phyloP scores from a whole-genome alignment of 1,284 basidiomycete genomes.

The Coriolopsis trogii region DNA sequence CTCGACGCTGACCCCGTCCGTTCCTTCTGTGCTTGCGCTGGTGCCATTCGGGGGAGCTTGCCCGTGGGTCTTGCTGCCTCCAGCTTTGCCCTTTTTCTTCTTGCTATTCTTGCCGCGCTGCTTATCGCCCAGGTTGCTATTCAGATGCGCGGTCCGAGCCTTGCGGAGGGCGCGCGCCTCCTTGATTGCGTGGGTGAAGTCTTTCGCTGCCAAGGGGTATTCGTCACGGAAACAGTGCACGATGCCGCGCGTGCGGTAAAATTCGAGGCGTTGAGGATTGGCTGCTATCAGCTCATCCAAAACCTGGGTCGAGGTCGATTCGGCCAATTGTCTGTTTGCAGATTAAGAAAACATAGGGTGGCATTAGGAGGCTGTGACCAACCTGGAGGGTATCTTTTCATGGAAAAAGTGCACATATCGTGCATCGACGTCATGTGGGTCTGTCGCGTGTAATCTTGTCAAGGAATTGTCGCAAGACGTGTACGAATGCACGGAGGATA shows the following conservation, averaged over 20 bases:
- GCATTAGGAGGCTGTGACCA: slow-evolving; percentile 27
- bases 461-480: background rate
- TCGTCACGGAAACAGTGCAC: slow-evolving; percentile 86
- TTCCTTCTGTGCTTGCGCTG: slow-evolving; percentile 41
- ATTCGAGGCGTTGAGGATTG: slow-evolving; percentile 76
- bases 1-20: slow-evolving; percentile 43
- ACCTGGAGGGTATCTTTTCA: slow-evolving; percentile 88
- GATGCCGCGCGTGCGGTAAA: slow-evolving; percentile 80
- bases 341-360: background rate
- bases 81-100: slow-evolving; percentile 45
- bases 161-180: slow-evolving; percentile 72
- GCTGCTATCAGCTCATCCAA: slow-evolving; percentile 74
- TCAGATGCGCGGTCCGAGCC: slow-evolving; percentile 55
- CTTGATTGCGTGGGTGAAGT: slow-evolving; percentile 77
- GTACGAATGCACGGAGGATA: background rate
- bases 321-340: slow-evolving; percentile 68
- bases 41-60: slow-evolving; percentile 69
- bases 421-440: slow-evolving; percentile 75
- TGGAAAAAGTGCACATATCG: slow-evolving; percentile 89
- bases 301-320: slow-evolving; percentile 72
- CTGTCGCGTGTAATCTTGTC: slow-evolving; percentile 37
- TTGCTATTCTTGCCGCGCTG: slow-evolving; percentile 53
- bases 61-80: slow-evolving; percentile 51
- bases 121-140: slow-evolving; percentile 40
- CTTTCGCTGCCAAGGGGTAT: slow-evolving; percentile 67